Evolutionary conservation across 2,329 filamentous ascomycete species (phyloP), one percentile per base, ranked within the genome.

Genomic region (Dichotomopilus funicola): DNA sequence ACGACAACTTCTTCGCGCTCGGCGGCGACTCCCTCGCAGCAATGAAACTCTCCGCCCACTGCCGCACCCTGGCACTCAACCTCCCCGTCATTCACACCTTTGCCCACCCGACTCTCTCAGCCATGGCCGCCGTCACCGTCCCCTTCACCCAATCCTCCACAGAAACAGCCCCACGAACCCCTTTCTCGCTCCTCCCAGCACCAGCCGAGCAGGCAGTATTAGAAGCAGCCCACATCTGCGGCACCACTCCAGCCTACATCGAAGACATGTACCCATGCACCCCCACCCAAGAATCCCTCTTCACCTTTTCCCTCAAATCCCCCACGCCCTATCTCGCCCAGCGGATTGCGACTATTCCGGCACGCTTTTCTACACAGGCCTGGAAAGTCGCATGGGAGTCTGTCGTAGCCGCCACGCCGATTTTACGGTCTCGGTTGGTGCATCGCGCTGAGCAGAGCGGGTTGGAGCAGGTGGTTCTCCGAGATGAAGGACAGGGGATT

Each of bases 261-360:
- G 75, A 79, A 49, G 78, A 83, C 56, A 65, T 79, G 0, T 82
- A 80, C 53, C 78, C 79, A 1, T 80, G 77, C 66, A 78, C 78
- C 0, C 74, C 78, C 0, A 67, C 80, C 1, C 79, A 83, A 57
- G 78, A 80, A 62, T 77, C 75, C 1, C 70, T 82, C 1, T 75
- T 82, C 69, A 76, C 78, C 0, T 64, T 82, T 5, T 78, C 78
- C 2, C 71, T 73, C 55, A 78, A 78, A 62, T 70, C 75, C 31
- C 71, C 72, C 37, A 78, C 78, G 43, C 74, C 76, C 0, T 83
- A 82, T 42, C 72, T 82, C 2, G 77, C 76, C 1, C 77, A 77
- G 59, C 70, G 75, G 41, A 74, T 79, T 1, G 70, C 76, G 12
- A 65, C 71, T 33, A 66, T 80, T 7, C 62, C 66, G 27, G 13